Evolutionary conservation across 2,329 filamentous ascomycete species (phyloP).

Genomic region (Raffaelea albimanens): DNA sequence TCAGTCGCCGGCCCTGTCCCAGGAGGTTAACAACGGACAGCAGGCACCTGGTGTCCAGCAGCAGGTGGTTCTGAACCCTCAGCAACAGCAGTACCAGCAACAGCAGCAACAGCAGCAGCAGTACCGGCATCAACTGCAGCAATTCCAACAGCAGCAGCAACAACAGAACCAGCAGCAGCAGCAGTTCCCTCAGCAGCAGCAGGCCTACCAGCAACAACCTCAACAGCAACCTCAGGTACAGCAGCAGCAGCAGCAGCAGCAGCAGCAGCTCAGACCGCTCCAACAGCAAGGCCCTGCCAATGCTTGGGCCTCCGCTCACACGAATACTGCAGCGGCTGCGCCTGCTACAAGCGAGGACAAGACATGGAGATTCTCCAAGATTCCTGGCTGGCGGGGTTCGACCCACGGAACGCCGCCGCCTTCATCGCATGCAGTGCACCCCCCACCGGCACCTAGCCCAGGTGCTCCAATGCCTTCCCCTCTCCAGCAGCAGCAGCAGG

Average conservation of each 20-base stretch:
- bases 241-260: too few relatives aligned
- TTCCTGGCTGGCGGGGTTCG: slow-evolving; percentile 10
- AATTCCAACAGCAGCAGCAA: background rate
- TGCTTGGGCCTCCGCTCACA: too few relatives aligned
- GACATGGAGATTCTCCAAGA: slow-evolving; percentile 7
- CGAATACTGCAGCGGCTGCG: too few relatives aligned
- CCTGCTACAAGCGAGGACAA: slow-evolving; percentile 9
- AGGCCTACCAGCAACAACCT: too few relatives aligned
- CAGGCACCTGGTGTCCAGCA: background rate
- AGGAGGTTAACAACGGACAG: too few relatives aligned
- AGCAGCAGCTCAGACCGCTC: too few relatives aligned
- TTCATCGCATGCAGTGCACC: slow-evolving; percentile 2
- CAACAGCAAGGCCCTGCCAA: too few relatives aligned
- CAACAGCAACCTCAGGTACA: too few relatives aligned
- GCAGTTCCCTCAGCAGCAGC: slow-evolving; percentile 3
- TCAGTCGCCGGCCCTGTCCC: too few relatives aligned
- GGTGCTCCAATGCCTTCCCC: background rate
- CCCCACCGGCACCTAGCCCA: background rate
- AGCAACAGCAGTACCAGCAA: slow-evolving; percentile 14
- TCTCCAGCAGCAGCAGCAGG: background rate
- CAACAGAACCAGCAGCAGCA: slow-evolving; percentile 5
- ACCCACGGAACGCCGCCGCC: slow-evolving; percentile 7
- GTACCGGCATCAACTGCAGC: background rate
- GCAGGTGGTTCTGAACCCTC: slow-evolving; percentile 9
- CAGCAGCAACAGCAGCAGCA: slow-evolving; percentile 9